Evolutionary conservation across 768 basidiomycete species (phyloP), one percentile per base, ranked within the genome.

Genomic region (Roridomyces roridus): DNA sequence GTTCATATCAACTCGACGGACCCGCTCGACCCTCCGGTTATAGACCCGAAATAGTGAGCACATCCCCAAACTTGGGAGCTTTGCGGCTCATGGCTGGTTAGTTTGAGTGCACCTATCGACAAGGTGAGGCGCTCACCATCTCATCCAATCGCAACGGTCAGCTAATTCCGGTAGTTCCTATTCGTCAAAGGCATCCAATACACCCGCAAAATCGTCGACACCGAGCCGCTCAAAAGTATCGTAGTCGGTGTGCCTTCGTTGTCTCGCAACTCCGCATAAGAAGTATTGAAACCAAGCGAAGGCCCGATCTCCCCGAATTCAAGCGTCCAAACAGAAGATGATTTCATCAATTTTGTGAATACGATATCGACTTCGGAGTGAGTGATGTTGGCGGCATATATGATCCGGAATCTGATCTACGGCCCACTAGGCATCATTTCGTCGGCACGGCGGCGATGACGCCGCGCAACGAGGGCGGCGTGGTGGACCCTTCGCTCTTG

Each of bases 31-130:
- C 36, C 40, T 35, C 51, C 52, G 2, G 47, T 54, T 3, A 60
- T 60, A 12, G 58, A 60, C 29, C 58, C 58, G 46, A 60, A 55
- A n/a, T 60, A 60, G 58, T 59, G 31, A 6, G 58, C 54, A 18
- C 10, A 6, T 23, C 18, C 15, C n/a, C 21, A 35, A 43, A 25
- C 44, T 5, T n/a, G 6, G 10, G 6, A 18, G 4, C n/a, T n/a
- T n/a, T 29, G 17, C 18, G 20, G 6, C 35, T 25, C 39, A 26
- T 35, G 14, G 20, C 29, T 28, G n/a, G 10, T 2, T n/a, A 56
- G 55, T 20, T 28, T 57, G 28, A 57, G 55, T 14, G 55, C 55
- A 14, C 55, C 55, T 1, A 47, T 50, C 23, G 48, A 57, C 43
- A 57, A 57, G 29, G 55, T 57, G 23, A 26, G 42, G 21, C n/a